phyloP scores from a whole-genome alignment of 768 basidiomycete species.

The Trametes sanguinea region DNA sequence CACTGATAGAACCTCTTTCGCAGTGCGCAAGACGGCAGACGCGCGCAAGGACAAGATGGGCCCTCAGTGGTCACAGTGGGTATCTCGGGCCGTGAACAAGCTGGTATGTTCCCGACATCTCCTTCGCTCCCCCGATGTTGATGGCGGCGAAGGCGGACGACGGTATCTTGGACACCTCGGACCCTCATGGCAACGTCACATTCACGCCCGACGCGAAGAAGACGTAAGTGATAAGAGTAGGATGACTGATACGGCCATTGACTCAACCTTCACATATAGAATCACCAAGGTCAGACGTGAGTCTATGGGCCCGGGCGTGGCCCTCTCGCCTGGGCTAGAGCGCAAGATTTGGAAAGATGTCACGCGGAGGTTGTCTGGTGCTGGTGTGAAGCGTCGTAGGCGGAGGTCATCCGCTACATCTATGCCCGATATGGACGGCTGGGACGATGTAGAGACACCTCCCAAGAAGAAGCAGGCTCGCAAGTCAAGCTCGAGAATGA shows the following conservation, averaged over 20 bases:
- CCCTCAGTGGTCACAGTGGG: slow-evolving; percentile 51
- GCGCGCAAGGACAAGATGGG: slow-evolving; percentile 48
- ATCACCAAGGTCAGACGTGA: slow-evolving; percentile 39
- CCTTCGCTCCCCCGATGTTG: background rate
- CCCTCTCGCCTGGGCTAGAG: slow-evolving; percentile 34
- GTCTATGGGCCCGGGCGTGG: slow-evolving; percentile 29
- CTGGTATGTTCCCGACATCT: slow-evolving; percentile 34
- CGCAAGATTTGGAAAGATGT: slow-evolving; percentile 44
- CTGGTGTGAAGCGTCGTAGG: slow-evolving; percentile 30
- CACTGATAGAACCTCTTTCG: background rate
- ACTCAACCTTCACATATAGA: slow-evolving; percentile 25
- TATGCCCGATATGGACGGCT: slow-evolving; percentile 8
- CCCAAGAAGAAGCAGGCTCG: slow-evolving; percentile 22
- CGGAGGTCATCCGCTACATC: slow-evolving; percentile 1
- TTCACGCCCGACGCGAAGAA: slow-evolving; percentile 49
- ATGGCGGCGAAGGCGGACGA: slow-evolving; percentile 40
- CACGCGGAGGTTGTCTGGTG: slow-evolving; percentile 28
- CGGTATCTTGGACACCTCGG: slow-evolving; percentile 43
- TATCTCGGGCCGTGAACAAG: slow-evolving; percentile 45
- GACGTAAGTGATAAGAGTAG: slow-evolving; percentile 36
- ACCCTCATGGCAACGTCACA: slow-evolving; percentile 39
- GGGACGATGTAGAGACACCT: slow-evolving; percentile 15
- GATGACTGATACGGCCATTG: background rate
- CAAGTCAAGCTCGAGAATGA: slow-evolving; percentile 38
- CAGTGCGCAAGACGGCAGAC: slow-evolving; percentile 50